Base-by-base conservation (phyloP, 257 asterid species). In the Coffea canephora region DNA sequence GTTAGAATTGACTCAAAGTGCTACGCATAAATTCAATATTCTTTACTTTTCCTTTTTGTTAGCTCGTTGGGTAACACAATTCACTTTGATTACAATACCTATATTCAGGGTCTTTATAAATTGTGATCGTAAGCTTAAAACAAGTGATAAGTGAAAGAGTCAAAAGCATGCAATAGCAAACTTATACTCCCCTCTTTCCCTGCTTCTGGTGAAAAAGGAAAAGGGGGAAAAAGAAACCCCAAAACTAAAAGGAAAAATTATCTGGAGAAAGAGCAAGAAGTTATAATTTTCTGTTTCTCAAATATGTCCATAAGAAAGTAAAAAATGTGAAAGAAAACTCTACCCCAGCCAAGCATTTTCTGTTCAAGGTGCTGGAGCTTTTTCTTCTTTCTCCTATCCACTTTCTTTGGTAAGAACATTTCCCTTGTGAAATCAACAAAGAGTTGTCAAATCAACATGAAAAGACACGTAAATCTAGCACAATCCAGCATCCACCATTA, bases 301-400 rank as follows among this genome's bases (percentile, higher is more conserved):
- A 41, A 21, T 25, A 31, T 48, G 70, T 82, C 67, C 69, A 66
- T 61, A 27, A 16, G 54, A 62, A n/a, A 43, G 2, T 15, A 73
- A 73, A 46, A 31, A 11, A 6, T 65, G 52, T 54, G 50, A 75
- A 57, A 12, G 41, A 25, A 81, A 83, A 78, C 78, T 93, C 18
- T 90, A 96, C 99, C 99, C 99, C 99, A 96, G 79, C 99, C 97
- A 82, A 94, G 91, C 97, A 96, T 92, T 90, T 96, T 96, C 79
- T 87, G 91, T 85, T 96, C 99, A 71, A 90, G 96, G 85, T 87
- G 88, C 88, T 96, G 94, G 85, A 91, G 89, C 79, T 94, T 96
- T 82, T 78, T 94, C 92, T 94, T 94, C 93, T 91, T 96, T 74
- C 84, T 90, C 87, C 94, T 94, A 87, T 96, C 99, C 78, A 84